Percentiles rank a stretch among this genome's conserved stretches.
Evolutionary conservation across 768 basidiomycete genomes (phyloP).

Genomic region (Phanerochaete sordida): DNA sequence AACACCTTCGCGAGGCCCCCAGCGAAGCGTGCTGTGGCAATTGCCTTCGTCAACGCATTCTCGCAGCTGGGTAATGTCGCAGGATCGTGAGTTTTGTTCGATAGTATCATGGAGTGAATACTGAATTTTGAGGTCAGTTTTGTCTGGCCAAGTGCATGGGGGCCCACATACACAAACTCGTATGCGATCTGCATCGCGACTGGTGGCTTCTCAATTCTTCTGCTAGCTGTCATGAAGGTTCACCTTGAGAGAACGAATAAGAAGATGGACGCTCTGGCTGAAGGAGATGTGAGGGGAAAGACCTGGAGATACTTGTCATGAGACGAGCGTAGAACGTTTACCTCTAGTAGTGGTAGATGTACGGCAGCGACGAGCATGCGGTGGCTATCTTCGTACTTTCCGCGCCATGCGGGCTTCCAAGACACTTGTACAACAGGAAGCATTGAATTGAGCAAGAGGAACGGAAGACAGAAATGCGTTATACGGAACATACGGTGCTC

Average conservation of each 20-base stretch:
- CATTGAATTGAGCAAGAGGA: not conserved
- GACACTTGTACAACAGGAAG: not conserved
- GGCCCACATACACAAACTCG: conserved; percentile 63
- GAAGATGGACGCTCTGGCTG: too few relatives aligned
- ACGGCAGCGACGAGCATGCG: too few relatives aligned
- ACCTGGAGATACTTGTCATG: too few relatives aligned
- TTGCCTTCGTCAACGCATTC: conserved; percentile 80
- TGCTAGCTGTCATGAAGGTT: too few relatives aligned
- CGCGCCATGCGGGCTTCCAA: too few relatives aligned
- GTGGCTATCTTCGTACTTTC: too few relatives aligned
- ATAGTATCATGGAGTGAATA: too few relatives aligned
- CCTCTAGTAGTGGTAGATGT: too few relatives aligned
- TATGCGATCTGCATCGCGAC: conserved; percentile 71
- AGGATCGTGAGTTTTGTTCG: conserved; percentile 81
- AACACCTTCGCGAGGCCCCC: conserved; percentile 69
- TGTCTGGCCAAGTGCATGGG: conserved; percentile 69
- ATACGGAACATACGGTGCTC: not conserved
- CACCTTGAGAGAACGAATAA: too few relatives aligned
- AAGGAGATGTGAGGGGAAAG: too few relatives aligned
- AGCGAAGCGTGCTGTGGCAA: conserved; percentile 61
- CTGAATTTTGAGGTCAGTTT: too few relatives aligned
- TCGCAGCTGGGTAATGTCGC: conserved; percentile 81
- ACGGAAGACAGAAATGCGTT: not conserved
- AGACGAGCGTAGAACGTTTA: too few relatives aligned
- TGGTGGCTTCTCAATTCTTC: conserved; percentile 39